Base-by-base conservation (phyloP, 805 yeast species). In the Priceomyces melissophilus region DNA sequence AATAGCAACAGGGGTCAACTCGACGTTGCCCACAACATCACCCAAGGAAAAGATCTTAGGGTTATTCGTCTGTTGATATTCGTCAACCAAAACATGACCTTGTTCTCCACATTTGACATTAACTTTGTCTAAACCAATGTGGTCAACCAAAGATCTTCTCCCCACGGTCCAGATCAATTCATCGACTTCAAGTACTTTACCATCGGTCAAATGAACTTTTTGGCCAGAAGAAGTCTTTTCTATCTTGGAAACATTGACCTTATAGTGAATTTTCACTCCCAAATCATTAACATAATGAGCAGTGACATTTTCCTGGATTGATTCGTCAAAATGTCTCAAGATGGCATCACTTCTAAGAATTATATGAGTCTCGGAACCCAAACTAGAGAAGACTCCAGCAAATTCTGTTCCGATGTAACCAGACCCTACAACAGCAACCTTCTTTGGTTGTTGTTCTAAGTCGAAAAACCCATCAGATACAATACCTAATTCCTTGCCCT, bases 371-470 rank as follows among this genome's bases (percentile, higher is more conserved):
- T 91, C 88, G 11, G 91, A 61, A 12, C 95, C 96, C 46, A 93
- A 74, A 16, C 88, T 88, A 50, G 86, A 76, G 79, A 93, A 91
- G 34, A 93, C 89, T 47, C 99, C 99, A 5, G 97, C 85, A 38
- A 93, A 76, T 70, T 93, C 99, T 36, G 89, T 84, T 43, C 96
- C 98, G 60, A 93, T 93, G 69, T 93, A 93, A 33, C 99, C 99
- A 30, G 96, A 96, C 53, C 99, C 99, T 10, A 93, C 96, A 46
- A 93, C 75, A 1, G 95, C 98, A 23, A 91, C 98, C 37, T 82
- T 76, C 65, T 88, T 83, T 38, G 99, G 99, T 67, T 90, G 97
- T 37, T 67, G 57, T 45, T 77, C 82, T 50, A 93, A 71, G 48
- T 77, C 78, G 58, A 93, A 93, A 62, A 93, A 93, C 0, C 96